Percentiles rank a stretch among this genome's conserved stretches.
Evolutionary conservation across 371 early-diverging fungal genomes (phyloP).

Genomic region (Mortierella sp.): DNA sequence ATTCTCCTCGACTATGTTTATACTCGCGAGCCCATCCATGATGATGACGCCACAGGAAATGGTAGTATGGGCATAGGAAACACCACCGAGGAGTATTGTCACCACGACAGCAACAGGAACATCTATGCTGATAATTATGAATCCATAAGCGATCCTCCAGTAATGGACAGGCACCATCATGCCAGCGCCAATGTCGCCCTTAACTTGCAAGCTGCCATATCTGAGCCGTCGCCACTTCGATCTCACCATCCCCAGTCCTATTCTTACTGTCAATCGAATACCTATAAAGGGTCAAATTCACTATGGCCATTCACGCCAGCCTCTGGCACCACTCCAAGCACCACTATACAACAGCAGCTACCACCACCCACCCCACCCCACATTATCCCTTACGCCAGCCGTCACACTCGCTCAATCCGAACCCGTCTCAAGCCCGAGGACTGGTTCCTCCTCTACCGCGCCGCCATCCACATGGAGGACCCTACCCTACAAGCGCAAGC

Average conservation of each 20-base stretch:
- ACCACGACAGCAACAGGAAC: not conserved
- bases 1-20: slow-evolving; percentile 44
- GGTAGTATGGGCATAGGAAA: not conserved
- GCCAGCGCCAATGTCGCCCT: slow-evolving; percentile 43
- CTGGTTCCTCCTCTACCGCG: slow-evolving; percentile 47
- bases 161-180: not conserved
- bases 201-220: slow-evolving; percentile 24
- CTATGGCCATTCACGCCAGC: not conserved
- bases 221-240: not conserved
- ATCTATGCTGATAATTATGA: not conserved
- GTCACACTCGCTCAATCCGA: not conserved
- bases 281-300: not conserved
- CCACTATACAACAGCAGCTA: not conserved
- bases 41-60: not conserved
- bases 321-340: not conserved
- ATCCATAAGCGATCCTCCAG: not conserved
- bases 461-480: slow-evolving; percentile 30
- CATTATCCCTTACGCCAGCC: not conserved
- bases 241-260: not conserved
- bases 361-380: slow-evolving; percentile 14
- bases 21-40: slow-evolving; percentile 27
- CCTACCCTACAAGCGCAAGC: slow-evolving; percentile 21
- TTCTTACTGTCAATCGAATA: not conserved
- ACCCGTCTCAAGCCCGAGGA: slow-evolving; percentile 14
- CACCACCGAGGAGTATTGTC: not conserved